Percentiles rank a stretch among this genome's conserved stretches.
phyloP scores from a whole-genome alignment of 768 basidiomycete species.

The Sporobolomyces pararoseus region DNA sequence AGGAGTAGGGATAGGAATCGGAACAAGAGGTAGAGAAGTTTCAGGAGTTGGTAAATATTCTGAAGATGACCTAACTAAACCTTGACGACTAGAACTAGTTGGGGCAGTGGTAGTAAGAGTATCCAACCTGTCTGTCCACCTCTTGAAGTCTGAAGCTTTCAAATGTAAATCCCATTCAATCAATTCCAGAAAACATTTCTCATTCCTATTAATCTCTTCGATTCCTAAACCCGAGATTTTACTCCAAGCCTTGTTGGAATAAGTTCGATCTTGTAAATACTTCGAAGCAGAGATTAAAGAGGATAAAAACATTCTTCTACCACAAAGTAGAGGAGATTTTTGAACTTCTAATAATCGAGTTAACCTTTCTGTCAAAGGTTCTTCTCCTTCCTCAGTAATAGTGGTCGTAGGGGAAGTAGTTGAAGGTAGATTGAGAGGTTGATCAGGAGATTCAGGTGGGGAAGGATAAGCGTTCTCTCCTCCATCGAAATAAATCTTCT shows the following conservation, averaged over 20 bases:
- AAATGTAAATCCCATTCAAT: slow-evolving; percentile 57
- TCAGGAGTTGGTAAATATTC: slow-evolving; percentile 12
- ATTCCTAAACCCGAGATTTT: slow-evolving; percentile 84
- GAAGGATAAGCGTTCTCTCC: slow-evolving; percentile 24
- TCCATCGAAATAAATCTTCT: too few species aligned
- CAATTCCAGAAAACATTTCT: slow-evolving; percentile 78
- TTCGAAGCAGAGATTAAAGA: slow-evolving; percentile 85
- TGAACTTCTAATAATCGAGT: slow-evolving; percentile 11
- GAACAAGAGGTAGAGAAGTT: too few species aligned
- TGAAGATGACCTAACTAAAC: slow-evolving; percentile 19
- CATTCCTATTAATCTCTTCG: slow-evolving; percentile 79
- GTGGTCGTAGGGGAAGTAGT: neutral
- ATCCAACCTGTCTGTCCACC: slow-evolving; percentile 36
- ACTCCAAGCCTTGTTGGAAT: slow-evolving; percentile 90
- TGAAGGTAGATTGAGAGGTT: neutral
- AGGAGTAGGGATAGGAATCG: neutral
- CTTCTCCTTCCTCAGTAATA: neutral
- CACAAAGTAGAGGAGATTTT: slow-evolving; percentile 61
- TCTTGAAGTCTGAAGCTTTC: slow-evolving; percentile 38
- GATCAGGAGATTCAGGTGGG: slow-evolving; percentile 26
- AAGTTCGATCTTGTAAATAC: slow-evolving; percentile 87
- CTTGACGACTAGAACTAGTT: neutral
- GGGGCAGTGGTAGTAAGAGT: neutral
- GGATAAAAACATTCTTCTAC: slow-evolving; percentile 81
- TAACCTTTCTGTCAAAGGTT: slow-evolving; percentile 10